These are phyloP conservation scores for Cercospora zeae-maydis DNA, from an alignment of 2,329 filamentous ascomycete species.

Conservation along the genomic window DNA sequence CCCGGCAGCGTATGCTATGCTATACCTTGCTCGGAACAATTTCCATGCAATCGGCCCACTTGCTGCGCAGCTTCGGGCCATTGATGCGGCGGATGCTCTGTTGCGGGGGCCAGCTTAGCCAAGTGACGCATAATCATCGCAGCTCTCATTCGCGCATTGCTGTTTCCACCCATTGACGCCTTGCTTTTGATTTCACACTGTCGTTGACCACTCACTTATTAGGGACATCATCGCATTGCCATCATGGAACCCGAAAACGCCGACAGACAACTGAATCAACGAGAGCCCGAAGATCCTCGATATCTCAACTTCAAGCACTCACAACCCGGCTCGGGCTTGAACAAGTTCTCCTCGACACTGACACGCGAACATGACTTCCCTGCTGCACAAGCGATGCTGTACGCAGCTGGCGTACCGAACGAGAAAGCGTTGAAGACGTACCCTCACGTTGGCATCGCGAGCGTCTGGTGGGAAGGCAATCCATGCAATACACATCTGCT, in stretches of 20 bases:
- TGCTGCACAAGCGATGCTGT: slow-evolving; percentile 92
- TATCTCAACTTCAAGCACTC: slow-evolving; percentile 58
- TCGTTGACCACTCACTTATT: background rate
- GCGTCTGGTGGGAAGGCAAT: slow-evolving; percentile 97
- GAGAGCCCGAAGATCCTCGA: slow-evolving; percentile 43
- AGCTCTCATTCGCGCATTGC: slow-evolving; percentile 13
- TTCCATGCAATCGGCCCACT: slow-evolving; percentile 10
- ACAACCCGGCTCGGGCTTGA: slow-evolving; percentile 60
- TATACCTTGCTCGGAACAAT: background rate
- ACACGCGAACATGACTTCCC: slow-evolving; percentile 87
- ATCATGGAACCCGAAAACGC: slow-evolving; percentile 39
- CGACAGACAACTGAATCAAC: slow-evolving; percentile 34
- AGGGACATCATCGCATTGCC: background rate
- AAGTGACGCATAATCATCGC: slow-evolving; percentile 20
- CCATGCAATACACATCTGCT: slow-evolving; percentile 76
- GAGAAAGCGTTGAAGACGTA: slow-evolving; percentile 81
- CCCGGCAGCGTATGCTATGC: background rate
- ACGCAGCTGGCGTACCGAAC: slow-evolving; percentile 83
- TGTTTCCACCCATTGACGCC: slow-evolving; percentile 18
- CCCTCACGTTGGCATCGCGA: slow-evolving; percentile 85
- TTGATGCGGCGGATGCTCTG: slow-evolving; percentile 13
- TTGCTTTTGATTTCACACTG: background rate
- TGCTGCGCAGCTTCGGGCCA: slow-evolving; percentile 14
- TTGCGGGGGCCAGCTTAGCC: slow-evolving; percentile 16
- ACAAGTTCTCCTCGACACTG: slow-evolving; percentile 79